A percentile compares a stretch with the other conserved stretches of the same genome.
phyloP scores from a whole-genome alignment of 164 flowering plant genomes.

The Macadamia tetraphylla region DNA sequence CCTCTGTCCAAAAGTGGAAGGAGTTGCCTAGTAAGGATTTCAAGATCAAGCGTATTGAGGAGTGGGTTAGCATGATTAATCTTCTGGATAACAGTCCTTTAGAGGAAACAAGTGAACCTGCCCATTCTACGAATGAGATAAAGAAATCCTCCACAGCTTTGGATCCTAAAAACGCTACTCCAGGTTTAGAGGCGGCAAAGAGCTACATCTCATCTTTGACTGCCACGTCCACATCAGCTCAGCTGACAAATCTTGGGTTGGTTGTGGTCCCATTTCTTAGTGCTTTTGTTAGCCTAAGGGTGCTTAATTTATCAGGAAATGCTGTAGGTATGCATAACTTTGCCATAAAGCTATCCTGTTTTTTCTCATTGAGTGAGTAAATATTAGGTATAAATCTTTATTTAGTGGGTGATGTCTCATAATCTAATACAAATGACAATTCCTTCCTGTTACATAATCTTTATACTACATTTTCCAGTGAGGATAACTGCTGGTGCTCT shows the following conservation, averaged over 20 bases:
- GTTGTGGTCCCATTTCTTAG: constrained; percentile 77
- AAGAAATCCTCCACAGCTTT: constrained; percentile 22
- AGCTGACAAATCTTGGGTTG: constrained; percentile 82
- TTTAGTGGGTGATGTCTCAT: background rate
- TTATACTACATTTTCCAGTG: constrained; percentile 35
- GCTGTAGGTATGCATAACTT: constrained; percentile 49
- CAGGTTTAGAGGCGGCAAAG: constrained; percentile 74
- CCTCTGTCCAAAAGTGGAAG: constrained; percentile 28
- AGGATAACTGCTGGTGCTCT: constrained; percentile 90
- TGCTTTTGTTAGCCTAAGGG: constrained; percentile 63
- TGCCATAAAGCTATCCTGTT: background rate
- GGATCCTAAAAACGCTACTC: constrained; percentile 36
- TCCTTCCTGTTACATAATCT: background rate
- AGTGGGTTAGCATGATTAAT: constrained; percentile 65
- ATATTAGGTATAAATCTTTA: constrained; percentile 1
- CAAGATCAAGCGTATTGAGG: constrained; percentile 67
- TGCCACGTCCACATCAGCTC: constrained; percentile 65
- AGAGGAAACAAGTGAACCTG: constrained; percentile 41
- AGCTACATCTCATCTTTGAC: constrained; percentile 67
- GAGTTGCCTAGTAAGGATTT: constrained; percentile 48
- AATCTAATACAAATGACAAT: background rate
- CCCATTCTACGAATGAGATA: constrained; percentile 20
- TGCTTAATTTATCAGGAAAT: constrained; percentile 85
- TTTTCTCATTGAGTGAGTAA: background rate
- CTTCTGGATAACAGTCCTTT: constrained; percentile 47